These are phyloP conservation scores for Syncephalastrum racemosum DNA, from an alignment of 371 early-diverging fungal species.

Conservation along the genomic window DNA sequence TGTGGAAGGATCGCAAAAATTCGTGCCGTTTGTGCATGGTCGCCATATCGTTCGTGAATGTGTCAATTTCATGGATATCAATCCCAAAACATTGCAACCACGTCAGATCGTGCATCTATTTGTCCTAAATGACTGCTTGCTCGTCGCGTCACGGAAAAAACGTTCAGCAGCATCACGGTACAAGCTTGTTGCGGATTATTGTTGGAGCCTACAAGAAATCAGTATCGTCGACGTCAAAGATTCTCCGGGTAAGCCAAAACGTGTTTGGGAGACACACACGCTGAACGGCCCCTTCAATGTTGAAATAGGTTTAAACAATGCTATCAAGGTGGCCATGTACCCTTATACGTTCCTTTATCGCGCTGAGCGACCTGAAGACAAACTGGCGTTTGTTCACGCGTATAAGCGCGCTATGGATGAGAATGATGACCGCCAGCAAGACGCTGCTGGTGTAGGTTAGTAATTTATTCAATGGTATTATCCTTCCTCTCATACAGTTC, in stretches of 20 bases:
- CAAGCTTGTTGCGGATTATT: slow-evolving; percentile 77
- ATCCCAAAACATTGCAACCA: slow-evolving; percentile 71
- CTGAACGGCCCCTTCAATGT: background rate
- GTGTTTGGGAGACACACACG: background rate
- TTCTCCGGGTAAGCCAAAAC: slow-evolving; percentile 52
- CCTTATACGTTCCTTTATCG: slow-evolving; percentile 77
- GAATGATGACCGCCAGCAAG: slow-evolving; percentile 49
- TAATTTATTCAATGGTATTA: too few relatives aligned
- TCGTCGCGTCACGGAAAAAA: slow-evolving; percentile 78
- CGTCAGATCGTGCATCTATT: slow-evolving; percentile 78
- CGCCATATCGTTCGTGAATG: slow-evolving; percentile 83
- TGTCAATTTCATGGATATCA: slow-evolving; percentile 75
- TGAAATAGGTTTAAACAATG: slow-evolving; percentile 41
- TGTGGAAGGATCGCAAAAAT: slow-evolving; percentile 79
- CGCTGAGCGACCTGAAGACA: slow-evolving; percentile 72
- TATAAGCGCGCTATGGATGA: slow-evolving; percentile 70
- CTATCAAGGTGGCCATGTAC: slow-evolving; percentile 72
- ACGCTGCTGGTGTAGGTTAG: slow-evolving; percentile 22
- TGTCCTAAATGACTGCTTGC: slow-evolving; percentile 77
- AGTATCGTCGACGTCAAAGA: slow-evolving; percentile 83
- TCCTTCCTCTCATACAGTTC: too few relatives aligned
- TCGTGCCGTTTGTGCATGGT: slow-evolving; percentile 72
- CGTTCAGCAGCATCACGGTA: slow-evolving; percentile 66
- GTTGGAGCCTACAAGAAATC: slow-evolving; percentile 73
- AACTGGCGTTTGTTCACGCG: slow-evolving; percentile 66